Evolutionary conservation across 2,329 filamentous ascomycete species (phyloP).

Genomic region (Alternaria brassicicola): DNA sequence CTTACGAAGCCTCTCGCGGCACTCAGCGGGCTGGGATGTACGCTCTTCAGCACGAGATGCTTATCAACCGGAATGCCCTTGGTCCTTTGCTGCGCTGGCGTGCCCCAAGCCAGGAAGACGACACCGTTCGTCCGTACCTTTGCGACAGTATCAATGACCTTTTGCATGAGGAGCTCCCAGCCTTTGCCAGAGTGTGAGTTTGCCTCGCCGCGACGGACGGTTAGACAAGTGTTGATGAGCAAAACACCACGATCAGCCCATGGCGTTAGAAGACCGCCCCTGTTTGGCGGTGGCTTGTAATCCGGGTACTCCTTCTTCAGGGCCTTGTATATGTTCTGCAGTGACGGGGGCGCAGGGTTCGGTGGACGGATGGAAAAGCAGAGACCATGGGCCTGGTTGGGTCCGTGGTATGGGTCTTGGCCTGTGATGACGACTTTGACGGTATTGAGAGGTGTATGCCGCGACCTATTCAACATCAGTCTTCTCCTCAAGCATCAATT

Average conservation of each 20-base stretch:
- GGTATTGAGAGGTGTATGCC: slow-evolving; percentile 83
- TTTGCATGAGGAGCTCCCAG: slow-evolving; percentile 93
- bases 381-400: slow-evolving; percentile 93
- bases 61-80: slow-evolving; percentile 71
- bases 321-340: slow-evolving; percentile 91
- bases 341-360: slow-evolving; percentile 83
- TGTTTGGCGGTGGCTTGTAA: slow-evolving; percentile 76
- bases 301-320: slow-evolving; percentile 86
- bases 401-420: slow-evolving; percentile 96
- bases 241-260: slow-evolving; percentile 95
- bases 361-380: slow-evolving; percentile 94
- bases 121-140: slow-evolving; percentile 79
- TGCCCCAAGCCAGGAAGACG: slow-evolving; percentile 95
- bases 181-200: slow-evolving; percentile 85
- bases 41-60: slow-evolving; percentile 83
- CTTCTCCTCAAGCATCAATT: not conserved
- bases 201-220: slow-evolving; percentile 86
- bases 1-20: slow-evolving; percentile 77
- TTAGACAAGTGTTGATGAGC: slow-evolving; percentile 92
- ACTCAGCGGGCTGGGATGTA: slow-evolving; percentile 93
- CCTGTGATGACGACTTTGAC: slow-evolving; percentile 94
- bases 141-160: slow-evolving; percentile 85
- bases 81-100: slow-evolving; percentile 80
- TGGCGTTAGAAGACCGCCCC: slow-evolving; percentile 81
- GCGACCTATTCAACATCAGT: slow-evolving; percentile 69